Evolutionary conservation across 192 early-diverging fungal species (phyloP).

Genomic region (Coemansia guatemalensis): DNA sequence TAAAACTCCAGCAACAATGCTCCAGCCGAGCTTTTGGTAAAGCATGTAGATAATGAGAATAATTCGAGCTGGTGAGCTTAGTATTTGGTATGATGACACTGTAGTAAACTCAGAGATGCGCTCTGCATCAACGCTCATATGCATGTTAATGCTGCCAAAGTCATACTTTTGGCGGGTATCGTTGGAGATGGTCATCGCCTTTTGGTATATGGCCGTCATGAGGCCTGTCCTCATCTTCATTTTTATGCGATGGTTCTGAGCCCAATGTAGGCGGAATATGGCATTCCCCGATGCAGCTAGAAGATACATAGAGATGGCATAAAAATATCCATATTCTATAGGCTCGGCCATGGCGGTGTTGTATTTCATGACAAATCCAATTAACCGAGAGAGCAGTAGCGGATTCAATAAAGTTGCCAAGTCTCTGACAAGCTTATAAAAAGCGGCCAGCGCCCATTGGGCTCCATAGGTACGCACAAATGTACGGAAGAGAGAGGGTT

Average conservation of each 20-base stretch:
- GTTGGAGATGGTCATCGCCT: constrained; percentile 82
- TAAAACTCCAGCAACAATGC: constrained; percentile 81
- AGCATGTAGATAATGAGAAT: constrained; percentile 76
- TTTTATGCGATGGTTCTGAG: constrained; percentile 76
- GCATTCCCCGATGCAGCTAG: constrained; percentile 80
- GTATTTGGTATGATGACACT: constrained; percentile 75
- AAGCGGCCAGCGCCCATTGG: constrained; percentile 66
- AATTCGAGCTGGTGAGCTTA: constrained; percentile 85
- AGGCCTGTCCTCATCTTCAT: constrained; percentile 77
- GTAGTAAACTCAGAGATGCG: constrained; percentile 64
- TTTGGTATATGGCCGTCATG: constrained; percentile 87
- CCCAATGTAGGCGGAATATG: constrained; percentile 91
- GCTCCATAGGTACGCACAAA: constrained; percentile 64
- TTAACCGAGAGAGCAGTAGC: constrained; percentile 72
- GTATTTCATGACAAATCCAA: constrained; percentile 66
- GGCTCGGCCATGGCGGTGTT: constrained; percentile 59
- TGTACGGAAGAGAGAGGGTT: constrained; percentile 70
- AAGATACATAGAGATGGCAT: constrained; percentile 80
- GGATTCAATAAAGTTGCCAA: constrained; percentile 83
- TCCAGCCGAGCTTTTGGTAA: constrained; percentile 78
- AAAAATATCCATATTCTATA: constrained; percentile 73
- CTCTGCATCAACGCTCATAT: constrained; percentile 77
- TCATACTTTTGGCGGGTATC: constrained; percentile 78
- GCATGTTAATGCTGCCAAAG: constrained; percentile 73
- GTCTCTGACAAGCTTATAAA: constrained; percentile 84